Percentiles rank a stretch among this genome's conserved stretches.
Conservation (phyloP, 176 grass and related monocot genomes). For the Pontederia paniculata region DNA sequence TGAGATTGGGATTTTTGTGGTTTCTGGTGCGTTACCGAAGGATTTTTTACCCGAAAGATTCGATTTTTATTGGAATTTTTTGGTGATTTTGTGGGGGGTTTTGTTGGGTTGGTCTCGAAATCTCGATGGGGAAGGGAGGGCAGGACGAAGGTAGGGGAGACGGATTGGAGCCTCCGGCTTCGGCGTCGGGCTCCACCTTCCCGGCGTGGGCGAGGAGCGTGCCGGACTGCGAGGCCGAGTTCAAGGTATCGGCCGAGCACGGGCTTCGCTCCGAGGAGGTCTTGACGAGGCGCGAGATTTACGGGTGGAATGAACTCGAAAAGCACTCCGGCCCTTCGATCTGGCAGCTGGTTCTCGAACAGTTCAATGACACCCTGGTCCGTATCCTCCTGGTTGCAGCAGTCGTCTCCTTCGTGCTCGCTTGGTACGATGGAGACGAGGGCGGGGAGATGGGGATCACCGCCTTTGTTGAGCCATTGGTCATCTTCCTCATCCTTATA, state of each 20-base stretch:
- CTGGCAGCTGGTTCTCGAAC: conserved; percentile 44
- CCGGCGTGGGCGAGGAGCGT: conserved; percentile 67
- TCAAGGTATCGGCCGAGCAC: not conserved
- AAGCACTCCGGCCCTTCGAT: conserved; percentile 70
- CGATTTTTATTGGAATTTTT: not conserved
- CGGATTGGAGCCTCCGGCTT: not conserved
- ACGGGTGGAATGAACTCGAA: conserved; percentile 61
- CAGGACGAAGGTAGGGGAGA: not conserved
- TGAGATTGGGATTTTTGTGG: not conserved
- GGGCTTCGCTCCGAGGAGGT: conserved; percentile 41
- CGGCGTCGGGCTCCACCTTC: conserved; percentile 9
- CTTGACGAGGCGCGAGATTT: conserved; percentile 9
- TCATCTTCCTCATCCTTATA: conserved; percentile 93
- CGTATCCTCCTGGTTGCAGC: conserved; percentile 77
- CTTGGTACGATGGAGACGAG: conserved; percentile 43
- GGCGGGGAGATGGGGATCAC: conserved; percentile 28
- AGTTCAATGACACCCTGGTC: conserved; percentile 86
- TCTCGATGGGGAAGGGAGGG: conserved; percentile 2
- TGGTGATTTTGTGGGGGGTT: not conserved
- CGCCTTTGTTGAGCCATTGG: conserved; percentile 86
- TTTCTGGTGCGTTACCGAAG: not conserved
- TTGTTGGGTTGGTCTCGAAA: not conserved
- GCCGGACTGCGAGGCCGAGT: conserved; percentile 40
- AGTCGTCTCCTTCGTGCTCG: conserved; percentile 79
- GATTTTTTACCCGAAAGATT: not conserved